Conservation (phyloP, 1,284 basidiomycete species). For the Leccinum insolens region DNA sequence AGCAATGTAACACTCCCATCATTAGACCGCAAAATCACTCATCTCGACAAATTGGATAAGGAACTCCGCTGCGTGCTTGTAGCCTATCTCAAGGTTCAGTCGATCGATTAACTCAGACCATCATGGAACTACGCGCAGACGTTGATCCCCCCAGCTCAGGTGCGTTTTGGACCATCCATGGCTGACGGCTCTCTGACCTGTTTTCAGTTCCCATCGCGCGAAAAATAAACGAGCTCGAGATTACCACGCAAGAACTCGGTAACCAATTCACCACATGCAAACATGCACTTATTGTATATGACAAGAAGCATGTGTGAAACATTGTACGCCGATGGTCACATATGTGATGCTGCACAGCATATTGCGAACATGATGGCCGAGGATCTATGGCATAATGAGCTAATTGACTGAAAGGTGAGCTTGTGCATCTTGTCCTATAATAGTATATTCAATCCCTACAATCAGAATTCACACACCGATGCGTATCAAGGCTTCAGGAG, state of each 20-base stretch:
- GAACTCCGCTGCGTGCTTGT: background rate
- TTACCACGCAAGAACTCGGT: background rate
- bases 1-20: background rate
- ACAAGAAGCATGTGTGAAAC: background rate
- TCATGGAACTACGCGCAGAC: background rate
- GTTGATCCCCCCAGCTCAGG: background rate
- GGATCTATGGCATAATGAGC: no score
- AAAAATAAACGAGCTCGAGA: background rate
- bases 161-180: background rate
- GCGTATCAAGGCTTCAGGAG: no score
- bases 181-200: background rate
- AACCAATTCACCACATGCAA: background rate
- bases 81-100: background rate
- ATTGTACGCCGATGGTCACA: no score
- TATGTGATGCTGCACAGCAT: no score
- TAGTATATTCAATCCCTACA: background rate
- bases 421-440: no score
- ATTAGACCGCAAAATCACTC: background rate
- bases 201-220: background rate
- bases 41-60: background rate
- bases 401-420: no score
- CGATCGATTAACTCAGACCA: background rate
- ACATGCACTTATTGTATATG: background rate
- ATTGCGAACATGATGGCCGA: no score
- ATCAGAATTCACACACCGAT: no score